Percentiles rank a stretch among this genome's conserved stretches.
Evolutionary conservation across 176 grass and related monocot species (phyloP).

Genomic region (Hyparrhenia diplandra): DNA sequence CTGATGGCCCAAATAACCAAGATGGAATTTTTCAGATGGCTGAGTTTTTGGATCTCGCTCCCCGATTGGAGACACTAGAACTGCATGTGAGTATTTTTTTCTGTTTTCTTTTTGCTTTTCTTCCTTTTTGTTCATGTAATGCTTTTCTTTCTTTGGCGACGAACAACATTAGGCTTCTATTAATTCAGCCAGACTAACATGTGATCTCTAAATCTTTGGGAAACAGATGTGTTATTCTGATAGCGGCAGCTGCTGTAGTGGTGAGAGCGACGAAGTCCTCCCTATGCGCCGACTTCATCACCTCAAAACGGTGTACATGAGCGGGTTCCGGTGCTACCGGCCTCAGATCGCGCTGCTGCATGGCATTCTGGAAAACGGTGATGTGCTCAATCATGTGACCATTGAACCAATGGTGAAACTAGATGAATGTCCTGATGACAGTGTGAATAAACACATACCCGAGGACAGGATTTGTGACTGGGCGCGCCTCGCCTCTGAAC

Average conservation of each 20-base stretch:
- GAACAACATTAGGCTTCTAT: not conserved
- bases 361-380: not conserved
- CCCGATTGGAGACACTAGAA: not conserved
- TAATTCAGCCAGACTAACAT: not conserved
- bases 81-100: slow-evolving; percentile 12
- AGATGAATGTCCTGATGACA: no score
- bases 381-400: not conserved
- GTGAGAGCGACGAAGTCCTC: not conserved
- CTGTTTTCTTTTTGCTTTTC: not conserved
- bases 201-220: not conserved
- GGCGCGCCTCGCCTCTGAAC: no score
- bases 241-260: not conserved
- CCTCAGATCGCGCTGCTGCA: not conserved
- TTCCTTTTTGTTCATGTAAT: not conserved
- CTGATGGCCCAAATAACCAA: not conserved
- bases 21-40: not conserved
- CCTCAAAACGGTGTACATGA: slow-evolving; percentile 14
- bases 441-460: no score
- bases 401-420: not conserved
- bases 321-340: not conserved
- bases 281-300: not conserved
- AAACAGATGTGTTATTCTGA: not conserved
- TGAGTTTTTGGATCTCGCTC: not conserved
- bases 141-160: no score
- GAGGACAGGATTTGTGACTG: no score